Percentiles rank a stretch among this genome's conserved stretches.
Evolutionary conservation across 768 basidiomycete genomes (phyloP).

Genomic region (Auricularia sp.): DNA sequence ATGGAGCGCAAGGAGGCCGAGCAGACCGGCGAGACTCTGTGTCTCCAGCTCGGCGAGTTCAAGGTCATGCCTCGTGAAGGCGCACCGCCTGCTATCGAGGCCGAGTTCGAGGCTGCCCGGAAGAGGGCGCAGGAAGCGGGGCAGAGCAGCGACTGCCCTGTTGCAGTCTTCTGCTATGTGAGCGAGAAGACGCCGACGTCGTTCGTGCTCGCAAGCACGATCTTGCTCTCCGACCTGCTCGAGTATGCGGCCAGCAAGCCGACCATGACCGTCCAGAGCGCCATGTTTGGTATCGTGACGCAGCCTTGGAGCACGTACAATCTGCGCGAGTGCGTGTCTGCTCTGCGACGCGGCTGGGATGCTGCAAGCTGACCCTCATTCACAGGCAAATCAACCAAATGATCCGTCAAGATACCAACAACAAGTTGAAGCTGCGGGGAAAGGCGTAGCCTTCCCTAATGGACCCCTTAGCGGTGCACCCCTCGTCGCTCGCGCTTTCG

Average conservation of each 20-base stretch:
- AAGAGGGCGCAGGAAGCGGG: not conserved
- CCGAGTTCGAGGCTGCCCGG: not conserved
- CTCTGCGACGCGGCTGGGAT: not conserved
- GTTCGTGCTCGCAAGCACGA: not conserved
- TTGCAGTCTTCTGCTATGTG: not conserved
- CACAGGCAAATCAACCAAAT: not conserved
- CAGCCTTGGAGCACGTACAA: not conserved
- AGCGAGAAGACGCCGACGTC: not conserved
- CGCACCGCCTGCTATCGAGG: not conserved
- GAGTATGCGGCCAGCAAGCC: not conserved
- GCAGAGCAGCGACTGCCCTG: not conserved
- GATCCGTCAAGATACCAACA: not conserved
- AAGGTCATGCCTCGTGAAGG: not conserved
- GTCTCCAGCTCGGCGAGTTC: not conserved
- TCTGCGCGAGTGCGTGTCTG: not conserved
- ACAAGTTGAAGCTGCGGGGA: not conserved
- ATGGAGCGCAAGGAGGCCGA: not conserved
- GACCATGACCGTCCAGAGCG: not conserved
- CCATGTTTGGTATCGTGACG: not conserved
- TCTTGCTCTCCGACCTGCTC: not conserved
- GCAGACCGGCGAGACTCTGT: not conserved
- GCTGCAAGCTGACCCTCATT: not conserved
- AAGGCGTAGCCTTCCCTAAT: not conserved
- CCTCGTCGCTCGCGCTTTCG: too few relatives aligned
- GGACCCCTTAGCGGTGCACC: too few relatives aligned